These are phyloP conservation scores for Spongiforma sp. DNA, from an alignment of 1,284 basidiomycete genomes.

Conservation along the genomic window DNA sequence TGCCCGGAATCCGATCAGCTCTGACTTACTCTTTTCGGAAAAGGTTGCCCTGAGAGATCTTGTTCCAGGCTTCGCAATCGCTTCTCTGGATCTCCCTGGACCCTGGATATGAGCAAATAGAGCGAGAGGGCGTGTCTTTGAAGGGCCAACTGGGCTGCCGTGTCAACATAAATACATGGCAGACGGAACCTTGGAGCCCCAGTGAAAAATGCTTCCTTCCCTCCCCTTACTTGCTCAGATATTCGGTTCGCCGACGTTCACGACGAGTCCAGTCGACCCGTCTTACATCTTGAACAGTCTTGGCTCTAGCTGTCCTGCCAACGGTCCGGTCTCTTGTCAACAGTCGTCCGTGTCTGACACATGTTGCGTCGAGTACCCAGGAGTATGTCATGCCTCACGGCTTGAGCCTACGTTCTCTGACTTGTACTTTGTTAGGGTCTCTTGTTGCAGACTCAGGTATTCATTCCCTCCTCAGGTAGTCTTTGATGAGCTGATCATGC, in stretches of 20 bases:
- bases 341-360: conserved; percentile 45
- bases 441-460: conserved; percentile 66
- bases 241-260: conserved; percentile 19
- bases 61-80: neutral
- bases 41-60: neutral
- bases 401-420: neutral
- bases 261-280: conserved; percentile 22
- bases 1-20: neutral
- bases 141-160: neutral
- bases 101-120: neutral
- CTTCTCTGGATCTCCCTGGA: neutral
- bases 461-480: neutral
- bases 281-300: conserved; percentile 36
- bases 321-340: conserved; percentile 51
- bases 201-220: conserved; percentile 26
- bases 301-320: conserved; percentile 48
- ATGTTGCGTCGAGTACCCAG: conserved; percentile 62
- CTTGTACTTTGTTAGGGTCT: conserved; percentile 53
- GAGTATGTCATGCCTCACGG: conserved; percentile 34
- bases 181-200: neutral
- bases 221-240: conserved; percentile 24
- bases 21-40: neutral
- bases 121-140: neutral
- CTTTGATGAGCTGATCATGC: conserved; percentile 2
- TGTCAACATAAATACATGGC: conserved; percentile 17